These are phyloP conservation scores for Aspergillus aculeatinus DNA, from an alignment of 2,329 filamentous ascomycete species.

Conservation along the genomic window DNA sequence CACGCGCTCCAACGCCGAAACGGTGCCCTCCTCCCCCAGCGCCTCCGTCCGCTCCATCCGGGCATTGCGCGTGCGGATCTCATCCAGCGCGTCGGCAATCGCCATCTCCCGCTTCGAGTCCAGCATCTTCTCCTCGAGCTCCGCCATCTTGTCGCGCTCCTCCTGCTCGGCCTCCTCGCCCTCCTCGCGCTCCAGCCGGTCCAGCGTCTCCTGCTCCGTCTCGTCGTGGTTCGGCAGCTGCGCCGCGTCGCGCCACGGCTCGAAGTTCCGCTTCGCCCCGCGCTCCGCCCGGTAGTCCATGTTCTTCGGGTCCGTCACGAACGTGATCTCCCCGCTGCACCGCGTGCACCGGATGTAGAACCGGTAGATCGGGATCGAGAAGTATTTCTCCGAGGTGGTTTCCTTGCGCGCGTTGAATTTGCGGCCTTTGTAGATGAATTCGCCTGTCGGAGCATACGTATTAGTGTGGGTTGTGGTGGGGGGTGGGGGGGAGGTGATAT, in stretches of 20 bases:
- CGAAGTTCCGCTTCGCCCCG: constrained; percentile 89
- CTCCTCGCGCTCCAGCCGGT: constrained; percentile 77
- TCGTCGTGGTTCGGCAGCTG: constrained; percentile 62
- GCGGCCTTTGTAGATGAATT: constrained; percentile 88
- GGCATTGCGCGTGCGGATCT: constrained; percentile 89
- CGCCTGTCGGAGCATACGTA: constrained; percentile 44
- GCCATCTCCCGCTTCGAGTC: constrained; percentile 96
- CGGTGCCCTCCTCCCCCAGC: constrained; percentile 55
- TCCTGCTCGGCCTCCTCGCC: constrained; percentile 61
- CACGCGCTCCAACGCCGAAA: constrained; percentile 53
- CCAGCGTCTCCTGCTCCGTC: constrained; percentile 81
- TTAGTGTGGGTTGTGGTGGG: background rate
- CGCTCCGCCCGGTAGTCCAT: constrained; percentile 82
- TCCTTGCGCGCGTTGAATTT: constrained; percentile 97
- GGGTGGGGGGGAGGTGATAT: too few relatives aligned
- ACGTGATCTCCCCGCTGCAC: constrained; percentile 83
- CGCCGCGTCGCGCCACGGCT: constrained; percentile 73
- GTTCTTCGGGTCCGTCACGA: constrained; percentile 91
- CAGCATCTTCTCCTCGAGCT: constrained; percentile 87
- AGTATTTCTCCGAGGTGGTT: constrained; percentile 85
- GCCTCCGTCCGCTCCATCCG: constrained; percentile 74
- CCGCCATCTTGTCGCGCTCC: constrained; percentile 89
- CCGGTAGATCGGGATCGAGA: constrained; percentile 79
- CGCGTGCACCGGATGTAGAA: constrained; percentile 91
- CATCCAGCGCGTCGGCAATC: constrained; percentile 90